Percentiles rank a stretch among this genome's conserved stretches.
These are phyloP conservation scores for Gymnopilus dilepis DNA, from an alignment of 768 basidiomycete species.

Conservation along the genomic window DNA sequence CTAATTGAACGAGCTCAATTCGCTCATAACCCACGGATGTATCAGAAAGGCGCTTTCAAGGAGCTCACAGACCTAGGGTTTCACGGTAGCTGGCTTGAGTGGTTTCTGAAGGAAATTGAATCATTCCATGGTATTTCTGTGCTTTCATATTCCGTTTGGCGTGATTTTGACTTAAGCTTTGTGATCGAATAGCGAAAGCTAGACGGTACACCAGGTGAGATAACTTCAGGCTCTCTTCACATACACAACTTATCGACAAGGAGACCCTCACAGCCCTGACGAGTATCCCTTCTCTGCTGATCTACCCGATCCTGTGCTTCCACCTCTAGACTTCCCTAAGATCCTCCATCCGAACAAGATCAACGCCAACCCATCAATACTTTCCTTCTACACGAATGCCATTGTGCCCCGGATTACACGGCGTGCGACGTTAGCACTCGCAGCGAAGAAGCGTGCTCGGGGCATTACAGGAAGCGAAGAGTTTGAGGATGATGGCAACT, in stretches of 20 bases:
- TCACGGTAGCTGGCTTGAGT: conserved; percentile 91
- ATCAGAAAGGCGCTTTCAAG: conserved; percentile 77
- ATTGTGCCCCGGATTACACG: conserved; percentile 92
- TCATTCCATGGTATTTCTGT: conserved; percentile 78
- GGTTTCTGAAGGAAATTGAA: conserved; percentile 97
- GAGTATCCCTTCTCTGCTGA: conserved; percentile 92
- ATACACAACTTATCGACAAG: conserved; percentile 3
- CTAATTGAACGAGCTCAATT: conserved; percentile 98
- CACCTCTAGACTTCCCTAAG: conserved; percentile 70
- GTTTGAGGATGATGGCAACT: conserved; percentile 94
- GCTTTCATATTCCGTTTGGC: neutral
- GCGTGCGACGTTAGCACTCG: conserved; percentile 68
- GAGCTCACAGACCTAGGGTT: conserved; percentile 79
- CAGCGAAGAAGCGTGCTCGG: conserved; percentile 65
- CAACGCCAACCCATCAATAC: conserved; percentile 88
- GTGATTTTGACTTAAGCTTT: conserved; percentile 14
- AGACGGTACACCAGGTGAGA: conserved; percentile 89
- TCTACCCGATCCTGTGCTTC: conserved; percentile 85
- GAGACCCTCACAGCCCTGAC: conserved; percentile 71
- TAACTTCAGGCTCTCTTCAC: neutral
- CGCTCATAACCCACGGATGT: conserved; percentile 90
- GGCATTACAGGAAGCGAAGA: conserved; percentile 73
- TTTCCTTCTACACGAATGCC: conserved; percentile 84
- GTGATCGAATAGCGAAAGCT: conserved; percentile 74
- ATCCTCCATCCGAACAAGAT: conserved; percentile 81